Evolutionary conservation across 805 yeast species (phyloP).

Genomic region (Saturnispora diversa): DNA sequence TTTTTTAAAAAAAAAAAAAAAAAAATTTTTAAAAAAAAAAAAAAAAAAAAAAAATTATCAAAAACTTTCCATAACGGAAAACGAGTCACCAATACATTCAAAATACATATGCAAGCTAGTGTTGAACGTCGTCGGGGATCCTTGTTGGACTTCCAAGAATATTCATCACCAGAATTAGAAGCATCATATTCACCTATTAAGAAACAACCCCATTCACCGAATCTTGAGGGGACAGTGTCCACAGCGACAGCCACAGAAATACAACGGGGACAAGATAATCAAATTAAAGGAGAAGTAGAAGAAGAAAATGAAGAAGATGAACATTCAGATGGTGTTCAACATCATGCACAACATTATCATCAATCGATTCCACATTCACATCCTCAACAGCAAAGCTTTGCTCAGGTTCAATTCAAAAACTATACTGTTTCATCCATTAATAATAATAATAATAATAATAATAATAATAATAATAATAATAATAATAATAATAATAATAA

Average conservation of each 20-base stretch:
- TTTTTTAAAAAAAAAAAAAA: conserved; percentile 1
- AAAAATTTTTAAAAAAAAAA: too few species aligned
- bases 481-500: conserved; percentile 10
- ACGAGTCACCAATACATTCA: neutral
- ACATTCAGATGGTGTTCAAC: neutral
- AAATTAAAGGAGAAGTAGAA: too few species aligned
- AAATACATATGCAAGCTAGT: neutral
- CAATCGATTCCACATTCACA: too few species aligned
- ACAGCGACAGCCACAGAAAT: neutral
- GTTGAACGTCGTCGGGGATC: neutral
- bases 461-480: neutral
- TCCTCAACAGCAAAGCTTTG: conserved; percentile 1
- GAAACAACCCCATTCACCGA: too few species aligned
- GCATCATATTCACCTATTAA: too few species aligned
- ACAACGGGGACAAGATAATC: neutral
- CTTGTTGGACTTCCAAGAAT: neutral
- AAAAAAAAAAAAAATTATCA: neutral
- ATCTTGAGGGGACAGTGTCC: too few species aligned
- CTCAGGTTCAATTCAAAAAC: conserved; percentile 19
- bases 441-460: neutral
- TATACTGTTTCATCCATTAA: conserved; percentile 18
- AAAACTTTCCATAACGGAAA: neutral
- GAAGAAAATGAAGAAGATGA: neutral
- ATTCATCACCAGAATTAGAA: neutral
- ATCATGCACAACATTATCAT: too few species aligned